Percentiles rank a stretch among this genome's conserved stretches.
These are phyloP conservation scores for Mycena kentingensis DNA, from an alignment of 768 basidiomycete genomes.

Conservation along the genomic window DNA sequence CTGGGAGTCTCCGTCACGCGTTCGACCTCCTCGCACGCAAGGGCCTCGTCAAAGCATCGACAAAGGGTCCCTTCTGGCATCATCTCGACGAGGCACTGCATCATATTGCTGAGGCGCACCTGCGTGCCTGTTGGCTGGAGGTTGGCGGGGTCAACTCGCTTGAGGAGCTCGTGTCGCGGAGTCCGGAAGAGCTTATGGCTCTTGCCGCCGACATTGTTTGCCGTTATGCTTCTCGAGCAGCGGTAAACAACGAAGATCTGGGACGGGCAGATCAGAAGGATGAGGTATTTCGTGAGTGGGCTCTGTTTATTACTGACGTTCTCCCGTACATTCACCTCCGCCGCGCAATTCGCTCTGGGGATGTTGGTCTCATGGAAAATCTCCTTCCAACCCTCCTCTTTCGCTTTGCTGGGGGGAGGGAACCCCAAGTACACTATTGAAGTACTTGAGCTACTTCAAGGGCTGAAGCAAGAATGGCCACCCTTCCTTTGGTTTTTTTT, in stretches of 20 bases:
- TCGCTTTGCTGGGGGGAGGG: constrained; percentile 27
- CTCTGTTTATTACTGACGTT: constrained; percentile 28
- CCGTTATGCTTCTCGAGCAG: constrained; percentile 22
- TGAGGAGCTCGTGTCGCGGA: constrained; percentile 13
- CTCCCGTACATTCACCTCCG: constrained; percentile 29
- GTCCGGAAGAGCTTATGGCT: constrained; percentile 21
- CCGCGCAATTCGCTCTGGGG: constrained; percentile 27
- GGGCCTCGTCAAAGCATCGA: constrained; percentile 16
- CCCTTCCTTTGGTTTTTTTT: constrained; percentile 14
- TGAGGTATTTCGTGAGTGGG: constrained; percentile 13
- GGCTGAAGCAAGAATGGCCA: constrained; percentile 31
- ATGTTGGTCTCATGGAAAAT: constrained; percentile 27
- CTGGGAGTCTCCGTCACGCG: constrained; percentile 14
- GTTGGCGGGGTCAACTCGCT: constrained; percentile 22
- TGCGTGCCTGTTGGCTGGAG: constrained; percentile 26
- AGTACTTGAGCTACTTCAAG: constrained; percentile 31
- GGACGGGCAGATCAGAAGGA: constrained; percentile 15
- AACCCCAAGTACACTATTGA: constrained; percentile 31
- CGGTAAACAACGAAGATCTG: constrained; percentile 15
- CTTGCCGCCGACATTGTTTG: constrained; percentile 22
- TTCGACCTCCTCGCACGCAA: constrained; percentile 24
- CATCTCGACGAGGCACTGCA: constrained; percentile 28
- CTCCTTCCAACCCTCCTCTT: constrained; percentile 27
- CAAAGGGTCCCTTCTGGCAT: constrained; percentile 24
- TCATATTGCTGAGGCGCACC: constrained; percentile 30